Conservation (phyloP, 1,284 basidiomycete species). For the Boletus mariae region DNA sequence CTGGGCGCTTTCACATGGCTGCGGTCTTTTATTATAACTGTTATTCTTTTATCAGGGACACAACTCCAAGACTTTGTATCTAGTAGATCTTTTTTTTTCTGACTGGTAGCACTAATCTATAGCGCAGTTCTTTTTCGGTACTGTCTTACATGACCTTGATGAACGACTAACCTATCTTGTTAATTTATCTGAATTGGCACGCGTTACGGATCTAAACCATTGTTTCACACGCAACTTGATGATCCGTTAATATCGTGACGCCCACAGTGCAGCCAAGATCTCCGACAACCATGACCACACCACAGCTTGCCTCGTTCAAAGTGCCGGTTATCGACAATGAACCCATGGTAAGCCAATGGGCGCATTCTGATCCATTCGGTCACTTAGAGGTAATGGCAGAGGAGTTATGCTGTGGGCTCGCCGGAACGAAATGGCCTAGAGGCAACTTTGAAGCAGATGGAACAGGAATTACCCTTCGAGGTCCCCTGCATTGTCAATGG, state of each 20-base stretch:
- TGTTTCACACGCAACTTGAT: neutral
- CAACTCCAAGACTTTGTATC: no score
- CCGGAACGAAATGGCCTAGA: conserved; percentile 76
- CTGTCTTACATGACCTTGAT: no score
- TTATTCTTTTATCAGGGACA: neutral
- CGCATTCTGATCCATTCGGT: neutral
- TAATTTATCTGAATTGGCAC: no score
- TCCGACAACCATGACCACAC: conserved; percentile 45
- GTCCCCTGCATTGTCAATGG: conserved; percentile 94
- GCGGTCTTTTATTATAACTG: neutral
- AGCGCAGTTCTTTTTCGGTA: no score
- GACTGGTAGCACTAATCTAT: no score
- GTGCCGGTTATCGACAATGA: conserved; percentile 86
- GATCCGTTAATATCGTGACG: neutral
- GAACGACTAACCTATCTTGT: no score
- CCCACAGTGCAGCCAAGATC: neutral
- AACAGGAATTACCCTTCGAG: conserved; percentile 81
- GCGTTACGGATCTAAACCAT: neutral
- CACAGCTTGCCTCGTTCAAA: conserved; percentile 80
- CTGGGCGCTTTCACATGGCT: no score
- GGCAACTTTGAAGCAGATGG: conserved; percentile 77
- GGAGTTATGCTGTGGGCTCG: conserved; percentile 77
- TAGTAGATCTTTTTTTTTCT: no score
- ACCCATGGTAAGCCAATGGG: conserved; percentile 66
- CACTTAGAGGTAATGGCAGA: conserved; percentile 22